Percentiles rank a stretch among this genome's conserved stretches.
These are phyloP conservation scores for Orbilia blumenaviensis DNA, from an alignment of 2,329 filamentous ascomycete genomes.

Conservation along the genomic window DNA sequence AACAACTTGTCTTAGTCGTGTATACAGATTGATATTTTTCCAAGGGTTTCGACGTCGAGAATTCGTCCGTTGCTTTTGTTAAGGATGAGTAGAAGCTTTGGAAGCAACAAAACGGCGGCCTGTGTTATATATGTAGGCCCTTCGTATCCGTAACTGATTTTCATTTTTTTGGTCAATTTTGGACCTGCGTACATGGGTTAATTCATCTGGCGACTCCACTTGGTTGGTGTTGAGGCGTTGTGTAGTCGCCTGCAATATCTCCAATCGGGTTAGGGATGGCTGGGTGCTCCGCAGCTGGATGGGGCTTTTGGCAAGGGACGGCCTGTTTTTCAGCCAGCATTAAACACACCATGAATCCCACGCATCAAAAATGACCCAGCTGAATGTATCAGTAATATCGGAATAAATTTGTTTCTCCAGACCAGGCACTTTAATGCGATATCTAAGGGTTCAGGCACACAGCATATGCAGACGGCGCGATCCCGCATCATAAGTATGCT, in stretches of 20 bases:
- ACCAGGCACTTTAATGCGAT: conserved; percentile 22
- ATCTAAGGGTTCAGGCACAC: neutral
- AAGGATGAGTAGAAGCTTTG: neutral
- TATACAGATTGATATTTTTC: neutral
- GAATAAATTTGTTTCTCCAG: neutral
- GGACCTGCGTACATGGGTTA: neutral
- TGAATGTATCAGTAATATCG: conserved; percentile 5
- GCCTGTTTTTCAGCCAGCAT: neutral
- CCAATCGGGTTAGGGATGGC: conserved; percentile 11
- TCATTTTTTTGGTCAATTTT: conserved; percentile 1
- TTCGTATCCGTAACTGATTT: neutral
- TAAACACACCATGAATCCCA: neutral
- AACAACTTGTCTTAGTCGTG: neutral
- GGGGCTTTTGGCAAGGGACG: conserved; percentile 14
- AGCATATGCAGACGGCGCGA: conserved; percentile 3
- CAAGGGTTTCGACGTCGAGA: conserved; percentile 1
- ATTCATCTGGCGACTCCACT: conserved; percentile 20
- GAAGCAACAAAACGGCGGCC: neutral
- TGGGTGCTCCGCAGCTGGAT: conserved; percentile 15
- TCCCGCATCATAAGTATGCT: conserved; percentile 4
- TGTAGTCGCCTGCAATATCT: conserved; percentile 23
- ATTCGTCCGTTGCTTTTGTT: neutral
- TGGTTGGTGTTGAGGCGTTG: conserved; percentile 18
- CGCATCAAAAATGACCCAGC: neutral
- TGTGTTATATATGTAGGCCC: conserved; percentile 1